Conservation (phyloP, 2,329 filamentous ascomycete species). For the Penicillium hesseltinei region DNA sequence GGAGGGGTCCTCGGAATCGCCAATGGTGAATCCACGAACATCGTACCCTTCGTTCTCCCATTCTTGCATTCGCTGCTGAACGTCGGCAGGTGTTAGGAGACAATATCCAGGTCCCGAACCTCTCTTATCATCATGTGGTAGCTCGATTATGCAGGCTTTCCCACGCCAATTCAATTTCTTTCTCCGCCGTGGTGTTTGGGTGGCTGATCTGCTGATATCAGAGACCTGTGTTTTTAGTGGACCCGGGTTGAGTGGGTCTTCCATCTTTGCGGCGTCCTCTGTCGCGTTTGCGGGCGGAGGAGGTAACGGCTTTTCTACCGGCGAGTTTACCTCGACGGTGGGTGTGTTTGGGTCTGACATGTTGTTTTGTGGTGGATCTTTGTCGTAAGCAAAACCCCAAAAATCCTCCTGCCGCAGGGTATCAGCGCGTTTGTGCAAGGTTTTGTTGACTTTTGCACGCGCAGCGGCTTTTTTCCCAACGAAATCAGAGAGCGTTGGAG, state of each 20-base stretch:
- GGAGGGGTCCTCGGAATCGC: conserved; percentile 28
- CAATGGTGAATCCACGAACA: conserved; percentile 41
- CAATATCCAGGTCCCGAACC: conserved; percentile 48
- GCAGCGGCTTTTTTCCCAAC: conserved; percentile 25
- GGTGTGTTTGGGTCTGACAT: conserved; percentile 35
- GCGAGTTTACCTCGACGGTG: conserved; percentile 24
- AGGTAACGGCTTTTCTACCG: conserved; percentile 43
- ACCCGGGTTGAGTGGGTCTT: conserved; percentile 8
- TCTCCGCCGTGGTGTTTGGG: conserved; percentile 47
- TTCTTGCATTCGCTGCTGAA: conserved; percentile 38
- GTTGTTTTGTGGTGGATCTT: conserved; percentile 32
- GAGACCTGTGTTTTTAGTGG: conserved; percentile 15
- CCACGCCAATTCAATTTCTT: conserved; percentile 74
- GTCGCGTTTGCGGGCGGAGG: conserved; percentile 29
- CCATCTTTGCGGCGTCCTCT: conserved; percentile 6
- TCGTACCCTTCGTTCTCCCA: conserved; percentile 48
- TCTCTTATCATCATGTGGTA: conserved; percentile 67
- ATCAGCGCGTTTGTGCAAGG: conserved; percentile 39
- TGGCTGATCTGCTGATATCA: conserved; percentile 21
- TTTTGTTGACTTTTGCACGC: conserved; percentile 34
- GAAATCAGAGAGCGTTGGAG: conserved; percentile 41
- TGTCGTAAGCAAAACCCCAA: conserved; percentile 46
- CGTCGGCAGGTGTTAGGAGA: conserved; percentile 41
- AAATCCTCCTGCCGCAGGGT: conserved; percentile 47
- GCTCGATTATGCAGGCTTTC: conserved; percentile 68